These are phyloP conservation scores for Starmerella vitae DNA, from an alignment of 805 yeast genomes.

Conservation along the genomic window DNA sequence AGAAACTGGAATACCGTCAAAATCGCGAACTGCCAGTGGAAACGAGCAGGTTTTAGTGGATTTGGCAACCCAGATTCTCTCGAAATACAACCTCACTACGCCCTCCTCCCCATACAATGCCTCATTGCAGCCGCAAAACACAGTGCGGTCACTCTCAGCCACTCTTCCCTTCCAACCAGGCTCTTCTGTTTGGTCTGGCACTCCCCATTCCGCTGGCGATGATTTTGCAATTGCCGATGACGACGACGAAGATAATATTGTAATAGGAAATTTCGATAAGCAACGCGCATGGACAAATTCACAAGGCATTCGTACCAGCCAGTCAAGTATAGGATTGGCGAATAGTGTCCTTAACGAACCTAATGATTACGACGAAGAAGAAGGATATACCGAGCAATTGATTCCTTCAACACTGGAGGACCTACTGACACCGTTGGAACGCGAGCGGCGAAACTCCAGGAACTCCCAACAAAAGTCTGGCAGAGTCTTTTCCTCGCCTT, in stretches of 20 bases:
- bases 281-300: too few relatives aligned
- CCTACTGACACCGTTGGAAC: constrained; percentile 67
- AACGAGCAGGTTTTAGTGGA: constrained; percentile 4
- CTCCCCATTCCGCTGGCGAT: constrained; percentile 9
- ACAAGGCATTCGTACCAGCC: too few relatives aligned
- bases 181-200: not conserved
- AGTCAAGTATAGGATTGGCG: too few relatives aligned
- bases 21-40: not conserved
- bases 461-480: constrained; percentile 14
- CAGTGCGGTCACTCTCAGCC: constrained; percentile 1
- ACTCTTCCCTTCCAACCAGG: not conserved
- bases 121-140: not conserved
- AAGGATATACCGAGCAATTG: constrained; percentile 53
- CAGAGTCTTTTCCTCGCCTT: constrained; percentile 12
- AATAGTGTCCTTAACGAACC: too few relatives aligned
- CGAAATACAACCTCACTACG: constrained; percentile 5
- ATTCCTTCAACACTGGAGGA: constrained; percentile 76
- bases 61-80: constrained; percentile 13
- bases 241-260: constrained; percentile 15
- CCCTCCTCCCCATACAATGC: not conserved
- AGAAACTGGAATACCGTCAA: not conserved
- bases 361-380: constrained; percentile 32
- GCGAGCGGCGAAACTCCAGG: constrained; percentile 54
- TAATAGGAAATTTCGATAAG: not conserved
- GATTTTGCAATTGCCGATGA: constrained; percentile 32